These are phyloP conservation scores for Agrocybe pediades DNA, from an alignment of 768 basidiomycete species.

Conservation along the genomic window DNA sequence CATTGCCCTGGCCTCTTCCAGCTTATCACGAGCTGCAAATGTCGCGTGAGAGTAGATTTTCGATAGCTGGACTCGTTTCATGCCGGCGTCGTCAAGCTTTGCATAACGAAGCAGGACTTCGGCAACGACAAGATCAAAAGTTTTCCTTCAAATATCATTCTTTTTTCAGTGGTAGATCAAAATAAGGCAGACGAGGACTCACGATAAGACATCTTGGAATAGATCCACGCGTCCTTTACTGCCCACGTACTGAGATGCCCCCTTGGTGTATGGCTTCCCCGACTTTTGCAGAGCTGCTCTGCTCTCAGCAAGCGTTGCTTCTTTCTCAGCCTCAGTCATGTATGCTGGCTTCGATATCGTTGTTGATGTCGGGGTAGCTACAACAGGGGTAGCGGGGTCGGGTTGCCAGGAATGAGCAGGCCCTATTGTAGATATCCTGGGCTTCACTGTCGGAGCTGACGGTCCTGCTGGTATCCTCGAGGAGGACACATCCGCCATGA, in stretches of 20 bases:
- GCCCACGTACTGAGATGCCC: neutral
- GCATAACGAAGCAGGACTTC: conserved; percentile 24
- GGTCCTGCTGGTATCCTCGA: too few relatives aligned
- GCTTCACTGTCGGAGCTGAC: too few relatives aligned
- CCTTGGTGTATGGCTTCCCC: neutral
- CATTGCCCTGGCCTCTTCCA: conserved; percentile 21
- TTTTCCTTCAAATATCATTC: conserved; percentile 21
- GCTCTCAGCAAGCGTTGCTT: neutral
- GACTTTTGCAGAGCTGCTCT: neutral
- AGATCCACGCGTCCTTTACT: neutral
- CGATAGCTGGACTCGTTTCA: conserved; percentile 32
- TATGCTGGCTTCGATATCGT: too few relatives aligned
- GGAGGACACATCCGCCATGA: conserved; percentile 15
- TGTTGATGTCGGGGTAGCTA: too few relatives aligned
- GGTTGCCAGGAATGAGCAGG: too few relatives aligned
- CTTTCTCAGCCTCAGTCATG: too few relatives aligned
- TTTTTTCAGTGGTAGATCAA: neutral
- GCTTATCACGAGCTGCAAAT: conserved; percentile 25
- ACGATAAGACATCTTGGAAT: neutral
- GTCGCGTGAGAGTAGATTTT: conserved; percentile 28
- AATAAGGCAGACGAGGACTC: neutral
- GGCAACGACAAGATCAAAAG: conserved; percentile 27
- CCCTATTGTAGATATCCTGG: too few relatives aligned
- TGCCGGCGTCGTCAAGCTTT: conserved; percentile 24
- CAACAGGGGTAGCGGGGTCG: too few relatives aligned